Base-by-base conservation (phyloP, 1,284 basidiomycete genomes). In the Apiotrichum domesticum region DNA sequence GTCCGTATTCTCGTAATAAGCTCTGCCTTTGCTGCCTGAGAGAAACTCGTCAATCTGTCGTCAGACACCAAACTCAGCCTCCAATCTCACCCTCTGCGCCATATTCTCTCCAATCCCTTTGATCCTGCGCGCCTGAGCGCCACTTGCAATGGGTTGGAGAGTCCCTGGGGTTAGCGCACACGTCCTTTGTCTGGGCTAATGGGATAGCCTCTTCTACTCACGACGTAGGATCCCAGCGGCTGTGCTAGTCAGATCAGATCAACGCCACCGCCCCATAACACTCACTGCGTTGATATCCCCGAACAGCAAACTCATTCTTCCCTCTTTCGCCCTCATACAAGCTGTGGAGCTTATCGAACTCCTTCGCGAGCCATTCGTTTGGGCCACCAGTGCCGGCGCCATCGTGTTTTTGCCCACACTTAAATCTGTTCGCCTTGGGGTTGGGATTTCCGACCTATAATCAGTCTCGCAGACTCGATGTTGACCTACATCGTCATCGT, bases 21-120 rank as follows among this genome's bases (percentile, higher is more conserved):
- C 65, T 9, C 73, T 57, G 1, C 74, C 70, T 1, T 59, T 61
- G 4, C 60, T 65, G 6, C 71, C 71, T 5, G 56, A 57, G 35
- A 76, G 35, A 35, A 74, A 72, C 56, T 78, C 76, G 53, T 72
- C 68, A 45, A 77, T 73, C 73, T 75, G 52, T 50, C 29, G 56
- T 9, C 14, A 14, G 37, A 10, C 10, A 14, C 37, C 37, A 39
- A 9, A 9, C 37, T 39, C 37, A 9, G 37, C 29, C 29, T 29
- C 29, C 29, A 29, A 29, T 29, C 74, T 35, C 42, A 87, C 88
- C 79, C 92, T 89, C 29, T 79, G 68, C 1, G 88, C 88, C 1
- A 89, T 87, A 69, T 84, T 87, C 37, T 83, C 79, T 0, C 88
- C 90, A 7, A 92, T 81, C 2, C 86, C 85, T 11, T 74, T 77